Evolutionary conservation across 2,329 filamentous ascomycete genomes (phyloP), one percentile per base, ranked within the genome.

Genomic region (Xylariomycetidae sp.): DNA sequence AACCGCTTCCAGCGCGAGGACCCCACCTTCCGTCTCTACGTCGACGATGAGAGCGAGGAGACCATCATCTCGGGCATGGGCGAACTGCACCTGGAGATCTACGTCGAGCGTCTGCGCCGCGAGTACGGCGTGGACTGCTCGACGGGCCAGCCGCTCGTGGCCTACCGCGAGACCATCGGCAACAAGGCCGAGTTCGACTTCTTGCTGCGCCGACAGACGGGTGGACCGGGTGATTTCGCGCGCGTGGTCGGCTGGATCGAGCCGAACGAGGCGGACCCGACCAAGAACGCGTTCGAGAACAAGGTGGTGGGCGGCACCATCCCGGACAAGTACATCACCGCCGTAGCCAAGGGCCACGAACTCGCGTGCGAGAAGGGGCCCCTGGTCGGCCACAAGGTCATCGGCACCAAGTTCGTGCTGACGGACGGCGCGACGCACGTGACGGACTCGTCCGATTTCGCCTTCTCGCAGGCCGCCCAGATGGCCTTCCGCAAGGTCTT

Each of bases 31-130:
- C 80, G 92, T 34, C 85, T 98, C 23, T 83, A 87, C 51, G 88
- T 95, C 51, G 92, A 98, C 56, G 64, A 77, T 12, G 92, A 98
- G 66, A 90, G 83, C 44, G 84, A 94, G 56, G 87, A 98, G 68
- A 96, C 90, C 29, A 94, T 98, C 55, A 96, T 98, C 55, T 93
- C 85, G 25, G 92, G 92, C 39, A 98, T 98, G 92, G 92, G 92
- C 48, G 92, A 98, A 62, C 64, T 98, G 48, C 92, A 98, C 62
- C 72, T 98, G 18, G 89, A 95, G 54, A 94, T 98, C 54, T 98
- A 98, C 61, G 80, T 98, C 31, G 92, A 98, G 68, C 88, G 92
- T 49, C 89, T 98, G 68, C 83, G 85, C 50, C 83, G 92, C 56
- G 92, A 98, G 65, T 98, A 98, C 74, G 87, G 85, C 57, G 89